phyloP scores from a whole-genome alignment of 352 stramenopile genomes.

The Phytophthora colocasiae region DNA sequence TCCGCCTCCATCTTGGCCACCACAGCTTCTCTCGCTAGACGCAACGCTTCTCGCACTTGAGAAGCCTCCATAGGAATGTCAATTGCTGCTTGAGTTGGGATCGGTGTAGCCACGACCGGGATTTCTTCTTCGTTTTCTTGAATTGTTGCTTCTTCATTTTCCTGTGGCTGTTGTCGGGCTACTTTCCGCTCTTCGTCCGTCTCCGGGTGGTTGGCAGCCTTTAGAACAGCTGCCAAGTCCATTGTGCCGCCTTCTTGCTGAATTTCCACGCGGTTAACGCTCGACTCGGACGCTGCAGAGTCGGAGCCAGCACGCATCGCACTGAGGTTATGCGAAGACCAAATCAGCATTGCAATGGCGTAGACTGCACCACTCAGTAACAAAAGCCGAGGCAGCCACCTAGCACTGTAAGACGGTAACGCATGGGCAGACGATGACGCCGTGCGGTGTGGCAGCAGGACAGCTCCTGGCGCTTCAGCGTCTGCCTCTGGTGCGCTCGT shows the following conservation, averaged over 20 bases:
- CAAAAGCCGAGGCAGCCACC: constrained; percentile 33
- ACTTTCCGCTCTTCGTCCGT: constrained; percentile 6
- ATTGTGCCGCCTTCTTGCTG: constrained; percentile 3
- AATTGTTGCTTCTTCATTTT: constrained; percentile 5
- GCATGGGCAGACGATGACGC: constrained; percentile 3
- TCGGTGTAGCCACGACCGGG: not conserved
- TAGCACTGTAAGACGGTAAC: constrained; percentile 7
- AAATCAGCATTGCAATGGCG: constrained; percentile 28
- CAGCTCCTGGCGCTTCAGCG: not conserved
- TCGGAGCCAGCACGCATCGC: constrained; percentile 10
- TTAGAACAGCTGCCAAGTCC: constrained; percentile 22
- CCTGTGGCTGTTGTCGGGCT: constrained; percentile 8
- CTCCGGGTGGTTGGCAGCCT: constrained; percentile 23
- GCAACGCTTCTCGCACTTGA: constrained; percentile 24
- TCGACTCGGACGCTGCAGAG: constrained; percentile 15
- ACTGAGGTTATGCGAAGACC: constrained; percentile 35
- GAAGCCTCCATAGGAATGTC: constrained; percentile 29
- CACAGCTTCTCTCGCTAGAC: constrained; percentile 19
- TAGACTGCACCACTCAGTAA: constrained; percentile 31
- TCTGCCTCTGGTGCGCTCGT: not conserved
- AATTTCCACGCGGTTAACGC: not conserved
- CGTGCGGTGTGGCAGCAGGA: constrained; percentile 11
- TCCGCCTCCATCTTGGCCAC: constrained; percentile 24
- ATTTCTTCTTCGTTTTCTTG: not conserved
- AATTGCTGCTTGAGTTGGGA: constrained; percentile 27